Evolutionary conservation across 805 yeast species (phyloP).

Genomic region (Kazachstania taianensis): DNA sequence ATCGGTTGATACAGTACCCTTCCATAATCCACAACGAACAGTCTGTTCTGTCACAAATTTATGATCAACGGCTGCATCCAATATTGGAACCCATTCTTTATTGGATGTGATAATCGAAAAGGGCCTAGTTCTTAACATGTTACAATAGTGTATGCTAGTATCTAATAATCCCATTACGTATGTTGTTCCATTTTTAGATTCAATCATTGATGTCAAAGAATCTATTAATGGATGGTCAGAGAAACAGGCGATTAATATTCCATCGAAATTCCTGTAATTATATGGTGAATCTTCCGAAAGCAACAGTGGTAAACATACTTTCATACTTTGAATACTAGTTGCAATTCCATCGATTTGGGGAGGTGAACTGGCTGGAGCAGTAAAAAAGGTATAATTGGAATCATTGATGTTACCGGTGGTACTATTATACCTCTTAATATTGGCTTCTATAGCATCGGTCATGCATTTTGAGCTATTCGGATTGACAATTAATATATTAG

Average conservation of each 20-base stretch:
- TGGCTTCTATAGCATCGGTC: constrained; percentile 14
- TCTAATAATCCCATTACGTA: constrained; percentile 13
- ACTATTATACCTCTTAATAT: constrained; percentile 5
- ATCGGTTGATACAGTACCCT: constrained; percentile 19
- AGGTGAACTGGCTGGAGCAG: constrained; percentile 19
- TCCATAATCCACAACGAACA: constrained; percentile 8
- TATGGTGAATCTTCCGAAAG: constrained; percentile 6
- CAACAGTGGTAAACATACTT: constrained; percentile 15
- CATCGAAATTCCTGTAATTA: constrained; percentile 14
- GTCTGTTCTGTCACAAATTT: constrained; percentile 5
- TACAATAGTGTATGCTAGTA: constrained; percentile 11
- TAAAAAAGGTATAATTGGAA: constrained; percentile 7
- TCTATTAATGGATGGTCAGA: constrained; percentile 22
- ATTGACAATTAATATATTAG: constrained; percentile 13
- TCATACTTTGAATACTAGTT: constrained; percentile 12
- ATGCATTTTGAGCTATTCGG: constrained; percentile 20
- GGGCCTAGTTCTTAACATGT: constrained; percentile 8
- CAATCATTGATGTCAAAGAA: neutral
- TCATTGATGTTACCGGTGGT: neutral
- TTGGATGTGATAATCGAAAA: constrained; percentile 21
- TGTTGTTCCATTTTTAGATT: neutral
- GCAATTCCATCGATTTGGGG: constrained; percentile 16
- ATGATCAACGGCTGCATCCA: constrained; percentile 11
- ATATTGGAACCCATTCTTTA: constrained; percentile 18
- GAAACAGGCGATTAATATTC: constrained; percentile 19